Evolutionary conservation across 345 rosid species (phyloP).

Genomic region (Hibiscus mutabilis): DNA sequence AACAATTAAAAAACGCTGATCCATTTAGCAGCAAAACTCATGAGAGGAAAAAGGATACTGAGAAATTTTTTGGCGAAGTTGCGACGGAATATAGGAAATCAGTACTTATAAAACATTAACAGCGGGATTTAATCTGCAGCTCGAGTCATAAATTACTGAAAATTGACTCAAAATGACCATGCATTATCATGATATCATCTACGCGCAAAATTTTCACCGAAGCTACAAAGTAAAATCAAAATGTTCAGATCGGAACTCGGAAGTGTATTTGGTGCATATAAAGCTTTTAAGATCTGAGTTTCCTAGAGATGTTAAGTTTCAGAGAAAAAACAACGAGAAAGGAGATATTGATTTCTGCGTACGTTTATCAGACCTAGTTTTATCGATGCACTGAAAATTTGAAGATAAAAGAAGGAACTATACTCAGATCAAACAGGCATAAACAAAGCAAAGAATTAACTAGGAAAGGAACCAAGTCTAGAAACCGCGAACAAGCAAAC

Average conservation of each 20-base stretch:
- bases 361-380: background rate
- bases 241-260: constrained; percentile 6
- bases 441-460: background rate
- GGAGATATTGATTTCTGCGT: background rate
- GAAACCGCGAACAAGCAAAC: background rate
- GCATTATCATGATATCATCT: background rate
- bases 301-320: background rate
- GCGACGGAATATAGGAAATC: background rate
- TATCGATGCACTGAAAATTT: background rate
- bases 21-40: background rate
- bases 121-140: background rate
- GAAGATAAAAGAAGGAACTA: background rate
- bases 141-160: background rate
- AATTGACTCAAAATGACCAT: background rate
- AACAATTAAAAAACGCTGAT: background rate
- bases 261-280: background rate
- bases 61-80: background rate
- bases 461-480: background rate
- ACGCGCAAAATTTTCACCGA: background rate
- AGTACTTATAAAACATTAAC: background rate
- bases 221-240: background rate
- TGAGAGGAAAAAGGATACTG: background rate
- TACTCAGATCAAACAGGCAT: background rate
- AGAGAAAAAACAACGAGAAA: background rate
- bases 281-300: background rate